phyloP scores from a whole-genome alignment of 257 asterid species.

The Nyctanthes arbortristis region DNA sequence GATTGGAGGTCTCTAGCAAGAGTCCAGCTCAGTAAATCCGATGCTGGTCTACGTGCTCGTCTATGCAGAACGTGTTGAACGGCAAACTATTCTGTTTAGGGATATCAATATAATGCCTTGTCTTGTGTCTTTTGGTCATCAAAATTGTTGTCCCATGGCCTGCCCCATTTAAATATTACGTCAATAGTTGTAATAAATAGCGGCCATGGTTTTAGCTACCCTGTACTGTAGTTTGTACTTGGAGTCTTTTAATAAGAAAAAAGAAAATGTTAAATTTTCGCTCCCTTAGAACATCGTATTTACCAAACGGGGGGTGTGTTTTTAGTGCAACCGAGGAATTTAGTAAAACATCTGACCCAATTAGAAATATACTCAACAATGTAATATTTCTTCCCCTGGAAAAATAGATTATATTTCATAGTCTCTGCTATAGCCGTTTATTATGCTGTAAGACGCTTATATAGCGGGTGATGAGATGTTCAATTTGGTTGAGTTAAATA shows the following conservation, averaged over 20 bases:
- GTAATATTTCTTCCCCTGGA: too few species aligned
- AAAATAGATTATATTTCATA: too few species aligned
- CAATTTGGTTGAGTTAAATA: too few species aligned
- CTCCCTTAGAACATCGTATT: too few species aligned
- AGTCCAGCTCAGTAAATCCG: constrained; percentile 31
- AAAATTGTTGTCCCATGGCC: neutral
- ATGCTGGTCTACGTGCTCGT: constrained; percentile 4
- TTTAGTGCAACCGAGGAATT: too few species aligned
- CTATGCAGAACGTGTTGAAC: neutral
- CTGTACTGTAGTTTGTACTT: neutral
- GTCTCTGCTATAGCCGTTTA: too few species aligned
- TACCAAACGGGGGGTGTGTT: too few species aligned
- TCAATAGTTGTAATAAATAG: neutral
- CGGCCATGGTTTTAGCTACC: neutral
- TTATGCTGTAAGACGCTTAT: too few species aligned
- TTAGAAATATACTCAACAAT: too few species aligned
- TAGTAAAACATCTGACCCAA: too few species aligned
- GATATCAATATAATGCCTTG: neutral
- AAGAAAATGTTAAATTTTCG: neutral
- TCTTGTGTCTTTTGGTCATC: constrained; percentile 2
- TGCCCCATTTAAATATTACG: neutral
- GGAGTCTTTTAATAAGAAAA: neutral
- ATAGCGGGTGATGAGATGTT: too few species aligned
- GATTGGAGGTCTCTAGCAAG: constrained; percentile 71
- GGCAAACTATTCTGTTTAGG: neutral